Base-by-base conservation (phyloP, 176 grass and related monocot genomes). In the Juncus inflexus region DNA sequence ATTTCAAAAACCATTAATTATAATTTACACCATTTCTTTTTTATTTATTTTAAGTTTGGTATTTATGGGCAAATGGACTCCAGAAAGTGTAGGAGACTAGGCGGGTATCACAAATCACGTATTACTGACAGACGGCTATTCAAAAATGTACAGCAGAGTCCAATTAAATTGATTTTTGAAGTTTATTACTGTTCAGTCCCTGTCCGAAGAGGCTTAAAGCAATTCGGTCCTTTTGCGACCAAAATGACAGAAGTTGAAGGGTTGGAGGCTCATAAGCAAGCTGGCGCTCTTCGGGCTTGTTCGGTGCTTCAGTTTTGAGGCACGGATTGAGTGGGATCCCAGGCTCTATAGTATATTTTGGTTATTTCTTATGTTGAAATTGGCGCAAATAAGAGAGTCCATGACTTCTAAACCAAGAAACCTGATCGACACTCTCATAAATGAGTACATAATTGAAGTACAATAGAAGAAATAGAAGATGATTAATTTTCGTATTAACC, bases 181-280 rank as follows among this genome's bases (percentile, higher is more conserved):
- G 11, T 96, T 91, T 73, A 91, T 96, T 15, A 96, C 87, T 3
- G 92, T 96, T 3, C 92, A 96, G 3, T 91, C 87, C 58, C 16
- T 96, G 38, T 79, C 87, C 0, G 87, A 97, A 83, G 92, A 97
- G 71, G 92, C 87, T 67, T 97, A 15, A 81, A 62, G 70, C 85
- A 57, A 58, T 66, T 97, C 16, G 94, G 88, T 41, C 94, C 94
- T 0, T 60, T 79, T n/a, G 88, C 89, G 0, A 87, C 85, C 0
- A 91, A 83, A 66, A 97, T 97, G 94, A 84, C 94, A 0, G 85
- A 99, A 76, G 85, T 99, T 5, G 94, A 92, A 79, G 88, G 94
- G 55, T 70, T 99, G 0, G 94, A 99, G 67, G 94, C 94, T 3
- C 94, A 97, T 76, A 97, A 79, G 67, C 81, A 87, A 80, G 92